phyloP scores from a whole-genome alignment of 148 eudicot species.

The Vaccinium corymbosum region DNA sequence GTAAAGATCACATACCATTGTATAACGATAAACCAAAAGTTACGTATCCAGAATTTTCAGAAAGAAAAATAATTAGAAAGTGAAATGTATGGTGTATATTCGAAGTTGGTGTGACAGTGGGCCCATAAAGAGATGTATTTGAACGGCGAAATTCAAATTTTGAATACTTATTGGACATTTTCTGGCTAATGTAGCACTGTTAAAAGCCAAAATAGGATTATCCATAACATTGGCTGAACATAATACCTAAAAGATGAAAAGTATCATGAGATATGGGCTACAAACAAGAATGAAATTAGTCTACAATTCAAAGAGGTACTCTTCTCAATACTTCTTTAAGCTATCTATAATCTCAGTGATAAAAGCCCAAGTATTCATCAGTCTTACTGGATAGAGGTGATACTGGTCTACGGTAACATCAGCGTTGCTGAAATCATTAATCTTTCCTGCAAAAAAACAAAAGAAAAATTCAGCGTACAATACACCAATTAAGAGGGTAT shows the following conservation, averaged over 20 bases:
- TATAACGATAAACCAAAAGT: neutral
- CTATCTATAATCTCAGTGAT: neutral
- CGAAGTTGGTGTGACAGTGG: neutral
- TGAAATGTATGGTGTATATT: neutral
- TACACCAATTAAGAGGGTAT: neutral
- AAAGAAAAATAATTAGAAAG: neutral
- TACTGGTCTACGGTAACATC: conserved; percentile 83
- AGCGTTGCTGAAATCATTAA: conserved; percentile 78
- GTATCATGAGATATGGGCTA: neutral
- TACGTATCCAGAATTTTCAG: neutral
- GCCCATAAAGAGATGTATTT: neutral
- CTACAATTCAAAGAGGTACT: neutral
- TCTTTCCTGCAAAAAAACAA: conserved; percentile 45
- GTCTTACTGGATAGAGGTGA: conserved; percentile 58
- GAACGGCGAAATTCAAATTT: neutral
- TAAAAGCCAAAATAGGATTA: neutral
- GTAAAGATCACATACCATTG: neutral
- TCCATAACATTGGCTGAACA: neutral
- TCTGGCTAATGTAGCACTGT: neutral
- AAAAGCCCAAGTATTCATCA: conserved; percentile 6
- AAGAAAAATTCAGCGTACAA: neutral
- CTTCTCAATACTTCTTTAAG: neutral
- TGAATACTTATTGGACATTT: neutral
- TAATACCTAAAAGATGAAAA: neutral
- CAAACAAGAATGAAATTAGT: neutral